phyloP scores from a whole-genome alignment of 2,329 filamentous ascomycete genomes.

The Exophiala spinifera region DNA sequence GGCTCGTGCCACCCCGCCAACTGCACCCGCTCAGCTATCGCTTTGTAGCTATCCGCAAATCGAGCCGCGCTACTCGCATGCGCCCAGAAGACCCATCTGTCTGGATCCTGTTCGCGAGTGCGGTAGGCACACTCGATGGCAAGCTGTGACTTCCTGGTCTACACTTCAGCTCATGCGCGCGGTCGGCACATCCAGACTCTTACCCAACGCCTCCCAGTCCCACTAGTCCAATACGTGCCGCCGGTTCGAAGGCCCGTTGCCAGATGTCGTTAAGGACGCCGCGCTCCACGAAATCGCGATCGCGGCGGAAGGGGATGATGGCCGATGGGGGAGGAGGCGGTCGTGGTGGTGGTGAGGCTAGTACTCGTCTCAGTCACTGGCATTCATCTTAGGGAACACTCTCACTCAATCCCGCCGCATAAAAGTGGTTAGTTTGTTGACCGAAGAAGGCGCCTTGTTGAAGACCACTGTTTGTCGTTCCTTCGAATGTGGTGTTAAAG shows the following conservation, averaged over 20 bases:
- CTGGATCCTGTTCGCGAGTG: slow-evolving; percentile 19
- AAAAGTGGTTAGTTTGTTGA: not conserved
- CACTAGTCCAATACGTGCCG: slow-evolving; percentile 32
- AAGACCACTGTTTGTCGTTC: not conserved
- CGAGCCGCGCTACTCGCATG: slow-evolving; percentile 26
- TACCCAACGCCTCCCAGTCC: slow-evolving; percentile 40
- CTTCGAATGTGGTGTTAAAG: not conserved
- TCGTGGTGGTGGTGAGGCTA: slow-evolving; percentile 7
- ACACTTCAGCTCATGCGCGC: not conserved
- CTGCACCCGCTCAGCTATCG: slow-evolving; percentile 24
- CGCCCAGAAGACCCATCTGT: slow-evolving; percentile 34
- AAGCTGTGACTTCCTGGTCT: slow-evolving; percentile 33
- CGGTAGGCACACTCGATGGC: slow-evolving; percentile 31
- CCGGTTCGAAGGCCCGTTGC: slow-evolving; percentile 21
- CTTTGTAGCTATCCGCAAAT: slow-evolving; percentile 30
- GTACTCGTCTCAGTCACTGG: not conserved
- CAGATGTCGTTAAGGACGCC: slow-evolving; percentile 30
- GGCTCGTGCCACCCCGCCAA: slow-evolving; percentile 11
- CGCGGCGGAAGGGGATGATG: slow-evolving; percentile 34
- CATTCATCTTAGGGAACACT: not conserved
- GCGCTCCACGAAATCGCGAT: slow-evolving; percentile 34
- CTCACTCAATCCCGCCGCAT: not conserved
- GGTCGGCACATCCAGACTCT: slow-evolving; percentile 5
- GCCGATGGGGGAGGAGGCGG: slow-evolving; percentile 25
- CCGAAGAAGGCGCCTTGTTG: not conserved